Percentiles rank a stretch among this genome's conserved stretches.
Conservation (phyloP, 768 basidiomycete genomes). For the Hydnomerulius pinastri region DNA sequence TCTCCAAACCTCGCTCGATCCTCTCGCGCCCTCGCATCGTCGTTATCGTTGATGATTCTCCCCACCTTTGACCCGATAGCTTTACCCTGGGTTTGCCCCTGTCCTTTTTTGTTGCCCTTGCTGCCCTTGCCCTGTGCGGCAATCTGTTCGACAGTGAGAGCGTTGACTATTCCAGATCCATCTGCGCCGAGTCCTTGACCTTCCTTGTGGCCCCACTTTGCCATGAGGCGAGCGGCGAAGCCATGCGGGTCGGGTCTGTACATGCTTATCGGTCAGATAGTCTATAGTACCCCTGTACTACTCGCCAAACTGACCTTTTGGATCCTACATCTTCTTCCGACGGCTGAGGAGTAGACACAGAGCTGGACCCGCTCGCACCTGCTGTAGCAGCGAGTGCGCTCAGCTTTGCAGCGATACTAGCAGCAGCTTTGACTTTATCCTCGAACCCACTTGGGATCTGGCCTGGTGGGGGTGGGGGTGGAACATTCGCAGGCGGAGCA, state of each 20-base stretch:
- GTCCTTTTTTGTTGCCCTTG: constrained; percentile 40
- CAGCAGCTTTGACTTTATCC: constrained; percentile 73
- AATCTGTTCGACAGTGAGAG: constrained; percentile 77
- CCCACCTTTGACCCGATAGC: constrained; percentile 72
- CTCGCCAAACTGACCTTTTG: constrained; percentile 12
- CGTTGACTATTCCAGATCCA: constrained; percentile 85
- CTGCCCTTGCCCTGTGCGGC: constrained; percentile 36
- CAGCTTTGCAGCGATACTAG: constrained; percentile 78
- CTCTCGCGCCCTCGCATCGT: constrained; percentile 75
- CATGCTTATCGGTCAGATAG: not conserved
- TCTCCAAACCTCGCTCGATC: constrained; percentile 85
- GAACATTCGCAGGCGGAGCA: constrained; percentile 60
- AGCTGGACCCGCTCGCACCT: constrained; percentile 16
- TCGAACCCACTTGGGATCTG: constrained; percentile 49
- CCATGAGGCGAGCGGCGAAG: constrained; percentile 89
- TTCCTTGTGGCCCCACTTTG: constrained; percentile 94
- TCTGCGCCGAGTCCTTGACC: constrained; percentile 90
- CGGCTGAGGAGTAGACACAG: constrained; percentile 30
- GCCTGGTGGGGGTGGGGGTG: constrained; percentile 61
- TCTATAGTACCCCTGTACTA: not conserved
- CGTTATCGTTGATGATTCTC: constrained; percentile 88
- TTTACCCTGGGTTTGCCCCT: constrained; percentile 38
- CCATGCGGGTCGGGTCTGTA: constrained; percentile 61
- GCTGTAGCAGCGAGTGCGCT: constrained; percentile 50
- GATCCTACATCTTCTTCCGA: constrained; percentile 31